Conservation (phyloP, 2,329 filamentous ascomycete species). For the Leptoxyphium fumago region DNA sequence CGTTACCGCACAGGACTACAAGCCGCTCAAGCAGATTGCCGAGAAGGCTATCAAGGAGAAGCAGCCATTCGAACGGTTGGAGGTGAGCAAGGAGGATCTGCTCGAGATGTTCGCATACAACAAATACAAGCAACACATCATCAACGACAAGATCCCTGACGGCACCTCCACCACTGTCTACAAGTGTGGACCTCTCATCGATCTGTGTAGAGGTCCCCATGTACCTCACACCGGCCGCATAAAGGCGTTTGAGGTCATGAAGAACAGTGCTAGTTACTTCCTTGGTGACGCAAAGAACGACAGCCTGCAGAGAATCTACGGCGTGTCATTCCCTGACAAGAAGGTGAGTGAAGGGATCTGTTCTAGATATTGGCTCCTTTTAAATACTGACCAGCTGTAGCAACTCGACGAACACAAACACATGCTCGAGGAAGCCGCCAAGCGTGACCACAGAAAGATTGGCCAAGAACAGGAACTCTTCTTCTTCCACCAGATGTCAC, state of each 20-base stretch:
- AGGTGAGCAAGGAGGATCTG: constrained; percentile 78
- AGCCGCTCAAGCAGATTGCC: constrained; percentile 68
- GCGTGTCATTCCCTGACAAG: constrained; percentile 94
- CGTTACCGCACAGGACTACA: constrained; percentile 66
- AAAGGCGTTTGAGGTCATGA: constrained; percentile 89
- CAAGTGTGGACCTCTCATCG: constrained; percentile 81
- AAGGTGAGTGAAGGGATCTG: constrained; percentile 42
- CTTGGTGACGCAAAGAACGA: constrained; percentile 87
- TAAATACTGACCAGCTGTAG: constrained; percentile 3
- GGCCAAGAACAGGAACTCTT: constrained; percentile 93
- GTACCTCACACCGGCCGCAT: constrained; percentile 87
- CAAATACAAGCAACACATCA: constrained; percentile 97
- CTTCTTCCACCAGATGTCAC: constrained; percentile 91
- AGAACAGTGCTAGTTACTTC: constrained; percentile 78
- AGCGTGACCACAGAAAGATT: constrained; percentile 87
- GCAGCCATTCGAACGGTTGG: constrained; percentile 82
- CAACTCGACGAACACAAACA: constrained; percentile 73
- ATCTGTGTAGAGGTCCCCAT: constrained; percentile 89
- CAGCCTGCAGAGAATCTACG: constrained; percentile 89
- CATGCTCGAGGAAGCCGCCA: constrained; percentile 93
- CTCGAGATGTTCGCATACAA: constrained; percentile 96
- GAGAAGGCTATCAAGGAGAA: constrained; percentile 87
- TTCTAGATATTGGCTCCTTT: neutral
- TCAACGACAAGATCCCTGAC: constrained; percentile 79
- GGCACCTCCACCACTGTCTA: constrained; percentile 90